Base-by-base conservation (phyloP, 23 red algal genomes). In the Gracilaria domingensis region DNA sequence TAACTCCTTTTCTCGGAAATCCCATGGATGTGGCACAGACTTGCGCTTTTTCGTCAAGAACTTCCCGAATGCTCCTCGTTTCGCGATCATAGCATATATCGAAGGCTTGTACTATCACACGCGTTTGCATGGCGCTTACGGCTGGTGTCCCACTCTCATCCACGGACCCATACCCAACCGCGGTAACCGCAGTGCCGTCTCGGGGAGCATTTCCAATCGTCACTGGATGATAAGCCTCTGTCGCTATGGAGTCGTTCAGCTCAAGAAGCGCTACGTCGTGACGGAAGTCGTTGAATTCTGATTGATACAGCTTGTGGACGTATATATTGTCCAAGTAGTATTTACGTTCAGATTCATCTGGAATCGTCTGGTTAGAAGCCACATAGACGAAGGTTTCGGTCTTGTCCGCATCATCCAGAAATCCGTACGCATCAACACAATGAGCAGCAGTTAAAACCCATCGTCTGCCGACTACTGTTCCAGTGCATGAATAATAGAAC, bases 81-180 rank as follows among this genome's bases (percentile, higher is more conserved):
- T 90, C 87, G 32, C 54, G 51, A 57, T 66, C 39, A 47, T 14
- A 51, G 26, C 87, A 90, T 55, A 33, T 30, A 55, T 66, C 23
- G 36, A 81, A 90, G 17, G 72, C 1, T 47, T 80, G 37, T 18
- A 51, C 34, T 28, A 80, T 37, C 23, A 90, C 45, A 8, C 37
- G 29, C 12, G 87, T 80, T 40, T 80, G 57, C 87, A 81, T 90
- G 11, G 74, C 42, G 40, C 45, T 42, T 24, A 56, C 8, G 38
- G 87, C 74, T 60, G 37, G 48, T 62, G 71, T 53, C 13, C 71
- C 87, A 21, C 12, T 36, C n/a, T 80, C 87, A 59, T 53, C 53
- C 51, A 90, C 23, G 17, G 54, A 62, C 56, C 87, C 87, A 32
- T 80, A 90, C 32, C 87, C 87, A 35, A 49, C 87, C 29, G 87